Percentiles rank a stretch among this genome's conserved stretches.
Evolutionary conservation across 345 rosid genomes (phyloP).

Genomic region (Passiflora organensis): DNA sequence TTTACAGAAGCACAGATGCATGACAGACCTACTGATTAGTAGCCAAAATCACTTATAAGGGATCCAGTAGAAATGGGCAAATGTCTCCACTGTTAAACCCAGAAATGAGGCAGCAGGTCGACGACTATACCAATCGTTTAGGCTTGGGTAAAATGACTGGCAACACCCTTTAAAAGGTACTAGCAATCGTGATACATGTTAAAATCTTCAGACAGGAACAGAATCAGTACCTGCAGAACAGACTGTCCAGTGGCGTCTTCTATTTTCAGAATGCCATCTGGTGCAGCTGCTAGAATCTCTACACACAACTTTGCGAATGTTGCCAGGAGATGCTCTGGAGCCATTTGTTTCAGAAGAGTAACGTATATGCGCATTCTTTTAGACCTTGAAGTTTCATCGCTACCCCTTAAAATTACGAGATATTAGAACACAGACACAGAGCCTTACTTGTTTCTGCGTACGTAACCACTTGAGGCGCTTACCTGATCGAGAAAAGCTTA

Average conservation of each 20-base stretch:
- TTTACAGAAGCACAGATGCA: neutral
- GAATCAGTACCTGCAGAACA: constrained; percentile 66
- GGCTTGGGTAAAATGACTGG: too few relatives aligned
- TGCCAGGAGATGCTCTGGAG: constrained; percentile 89
- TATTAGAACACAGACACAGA: neutral
- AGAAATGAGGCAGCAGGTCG: too few relatives aligned
- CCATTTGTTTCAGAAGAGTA: constrained; percentile 89
- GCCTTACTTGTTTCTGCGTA: constrained; percentile 2
- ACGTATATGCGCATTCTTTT: constrained; percentile 81
- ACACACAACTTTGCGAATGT: constrained; percentile 95
- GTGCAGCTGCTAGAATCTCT: constrained; percentile 89
- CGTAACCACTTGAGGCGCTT: constrained; percentile 6
- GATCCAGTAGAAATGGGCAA: too few relatives aligned
- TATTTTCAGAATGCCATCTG: constrained; percentile 78
- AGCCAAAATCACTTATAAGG: too few relatives aligned
- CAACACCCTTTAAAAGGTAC: too few relatives aligned
- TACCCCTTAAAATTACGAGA: constrained; percentile 52
- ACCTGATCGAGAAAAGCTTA: constrained; percentile 68
- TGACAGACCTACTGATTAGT: neutral
- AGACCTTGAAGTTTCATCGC: constrained; percentile 61
- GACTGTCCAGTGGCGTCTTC: constrained; percentile 70
- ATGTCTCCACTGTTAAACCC: too few relatives aligned
- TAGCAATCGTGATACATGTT: too few relatives aligned
- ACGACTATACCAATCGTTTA: too few relatives aligned
- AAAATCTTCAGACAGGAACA: neutral